phyloP scores from a whole-genome alignment of 2,329 filamentous ascomycete genomes.

The Fusarium lateritium region DNA sequence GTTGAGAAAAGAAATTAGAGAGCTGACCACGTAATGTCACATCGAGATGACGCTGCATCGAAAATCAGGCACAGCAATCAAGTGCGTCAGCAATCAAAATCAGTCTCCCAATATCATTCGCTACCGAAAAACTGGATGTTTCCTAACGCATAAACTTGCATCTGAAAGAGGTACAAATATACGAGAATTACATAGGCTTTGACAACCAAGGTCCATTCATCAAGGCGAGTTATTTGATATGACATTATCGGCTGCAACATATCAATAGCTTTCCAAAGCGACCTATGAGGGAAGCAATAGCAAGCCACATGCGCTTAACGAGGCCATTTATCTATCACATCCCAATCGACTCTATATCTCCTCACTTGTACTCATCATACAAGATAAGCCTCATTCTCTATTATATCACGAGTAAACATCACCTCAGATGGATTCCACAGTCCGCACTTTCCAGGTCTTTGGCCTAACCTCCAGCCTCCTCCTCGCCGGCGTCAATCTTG shows the following conservation, averaged over 20 bases:
- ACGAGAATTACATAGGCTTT: too few species aligned
- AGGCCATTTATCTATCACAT: conserved; percentile 5
- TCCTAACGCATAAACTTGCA: too few species aligned
- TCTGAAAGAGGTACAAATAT: too few species aligned
- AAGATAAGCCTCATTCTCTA: neutral
- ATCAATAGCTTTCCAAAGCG: neutral
- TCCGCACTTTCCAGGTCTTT: conserved; percentile 20
- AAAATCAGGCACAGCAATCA: too few species aligned
- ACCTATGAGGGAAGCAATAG: neutral
- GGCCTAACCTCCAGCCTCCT: conserved; percentile 38
- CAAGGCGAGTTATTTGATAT: neutral
- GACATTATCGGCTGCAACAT: neutral
- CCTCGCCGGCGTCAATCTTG: conserved; percentile 34
- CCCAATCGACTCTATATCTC: neutral
- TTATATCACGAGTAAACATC: too few species aligned
- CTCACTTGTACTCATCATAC: neutral
- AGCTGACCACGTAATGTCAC: too few species aligned
- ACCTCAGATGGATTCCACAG: conserved; percentile 6
- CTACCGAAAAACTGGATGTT: too few species aligned
- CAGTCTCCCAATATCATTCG: too few species aligned
- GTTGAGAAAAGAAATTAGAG: too few species aligned
- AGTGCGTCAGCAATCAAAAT: too few species aligned
- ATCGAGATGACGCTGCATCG: too few species aligned
- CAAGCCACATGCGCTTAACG: conserved; percentile 33
- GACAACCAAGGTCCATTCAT: too few species aligned